These are phyloP conservation scores for Rhodosporidiobolus odoratus DNA, from an alignment of 768 basidiomycete genomes.

Conservation along the genomic window DNA sequence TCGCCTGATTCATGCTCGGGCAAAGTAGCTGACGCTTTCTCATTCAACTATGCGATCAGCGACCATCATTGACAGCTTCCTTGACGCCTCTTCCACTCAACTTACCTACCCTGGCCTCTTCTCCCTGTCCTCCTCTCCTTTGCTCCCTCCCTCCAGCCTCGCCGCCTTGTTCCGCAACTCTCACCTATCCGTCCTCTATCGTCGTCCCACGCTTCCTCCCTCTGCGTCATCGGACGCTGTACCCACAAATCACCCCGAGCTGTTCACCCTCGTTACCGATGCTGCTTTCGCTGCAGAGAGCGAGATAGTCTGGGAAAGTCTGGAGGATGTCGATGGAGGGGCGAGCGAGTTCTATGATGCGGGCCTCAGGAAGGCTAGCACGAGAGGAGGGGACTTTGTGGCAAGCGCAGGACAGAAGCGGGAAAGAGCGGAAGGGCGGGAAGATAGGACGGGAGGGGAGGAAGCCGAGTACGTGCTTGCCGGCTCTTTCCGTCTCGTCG, in stretches of 20 bases:
- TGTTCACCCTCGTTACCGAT: conserved; percentile 83
- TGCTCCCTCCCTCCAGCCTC: conserved; percentile 55
- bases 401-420: conserved; percentile 46
- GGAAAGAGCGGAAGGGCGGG: conserved; percentile 41
- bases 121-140: conserved; percentile 56
- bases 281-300: conserved; percentile 70
- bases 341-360: conserved; percentile 73
- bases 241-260: conserved; percentile 47
- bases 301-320: conserved; percentile 80
- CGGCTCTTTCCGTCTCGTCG: conserved; percentile 7
- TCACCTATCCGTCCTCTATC: conserved; percentile 79
- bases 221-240: neutral
- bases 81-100: conserved; percentile 70
- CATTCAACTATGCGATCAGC: too few relatives aligned
- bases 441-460: conserved; percentile 43
- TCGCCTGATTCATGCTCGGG: neutral
- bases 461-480: conserved; percentile 55
- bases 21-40: neutral
- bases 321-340: conserved; percentile 80
- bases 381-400: conserved; percentile 57
- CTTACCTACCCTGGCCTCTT: conserved; percentile 84
- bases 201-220: conserved; percentile 38
- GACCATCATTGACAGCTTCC: conserved; percentile 56
- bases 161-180: conserved; percentile 88
- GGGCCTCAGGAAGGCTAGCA: conserved; percentile 60